Base-by-base conservation (phyloP, 2,329 filamentous ascomycete species). In the Diaporthe sp. region DNA sequence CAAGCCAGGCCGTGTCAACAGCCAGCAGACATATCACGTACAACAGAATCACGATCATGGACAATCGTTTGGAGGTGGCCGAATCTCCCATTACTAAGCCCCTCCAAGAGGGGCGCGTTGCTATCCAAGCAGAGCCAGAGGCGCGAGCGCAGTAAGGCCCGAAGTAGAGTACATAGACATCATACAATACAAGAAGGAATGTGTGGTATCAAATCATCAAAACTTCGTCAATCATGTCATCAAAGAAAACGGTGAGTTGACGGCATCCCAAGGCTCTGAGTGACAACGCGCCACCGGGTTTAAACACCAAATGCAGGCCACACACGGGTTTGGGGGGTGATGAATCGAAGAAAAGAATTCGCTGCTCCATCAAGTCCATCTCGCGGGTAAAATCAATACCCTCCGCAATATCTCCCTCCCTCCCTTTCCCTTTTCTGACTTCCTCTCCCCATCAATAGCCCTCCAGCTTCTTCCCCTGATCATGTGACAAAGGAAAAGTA, bases 31-130 rank as follows among this genome's bases (percentile, higher is more conserved):
- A 35, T 60, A 66, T 33, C 61, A 67, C 22, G 13, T 25, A 54
- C 33, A 58, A 30, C 38, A 17, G 30, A n/a, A 40, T 0, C 4
- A 4, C 42, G 9, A 8, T 28, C 38, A 45, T 30, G 38, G 40
- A 47, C 71, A 13, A 33, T 67, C 28, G 80, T 58, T 69, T 76
- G 74, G 83, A 83, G 82, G 80, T 80, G 82, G 82, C 83, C 81
- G 81, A 81, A 80, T 82, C 78, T 83, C 80, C 82, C 81, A 83
- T 83, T 83, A 81, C 81, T 79, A 79, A 80, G 77, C 80, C 78
- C 82, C 80, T 38, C 45, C 78, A 75, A 81, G 77, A 78, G 80
- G 80, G 81, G 81, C 79, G 77, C 74, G 72, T 71, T 74, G 72
- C 74, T 76, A 76, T 74, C 61, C 61, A 70, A 74, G 57, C 78